phyloP scores from a whole-genome alignment of 2,329 filamentous ascomycete genomes.

The Hymenoscyphus infarciens region DNA sequence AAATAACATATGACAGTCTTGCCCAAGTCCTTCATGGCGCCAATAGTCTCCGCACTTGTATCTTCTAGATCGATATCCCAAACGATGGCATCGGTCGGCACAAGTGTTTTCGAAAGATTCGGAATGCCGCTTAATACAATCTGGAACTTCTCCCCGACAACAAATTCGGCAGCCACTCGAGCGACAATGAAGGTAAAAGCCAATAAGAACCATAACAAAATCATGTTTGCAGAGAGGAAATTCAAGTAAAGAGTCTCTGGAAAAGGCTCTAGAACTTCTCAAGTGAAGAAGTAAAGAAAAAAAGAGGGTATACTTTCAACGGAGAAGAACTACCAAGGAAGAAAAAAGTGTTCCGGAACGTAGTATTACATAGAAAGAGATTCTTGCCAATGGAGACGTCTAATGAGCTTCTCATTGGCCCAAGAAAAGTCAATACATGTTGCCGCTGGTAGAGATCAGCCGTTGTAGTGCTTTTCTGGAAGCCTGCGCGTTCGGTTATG shows the following conservation, averaged over 20 bases:
- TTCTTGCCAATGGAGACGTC: conserved; percentile 50
- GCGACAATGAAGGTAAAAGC: conserved; percentile 11
- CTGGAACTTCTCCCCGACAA: conserved; percentile 22
- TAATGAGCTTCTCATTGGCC: conserved; percentile 42
- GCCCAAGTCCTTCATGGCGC: conserved; percentile 45
- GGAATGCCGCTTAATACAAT: conserved; percentile 18
- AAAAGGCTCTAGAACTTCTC: not conserved
- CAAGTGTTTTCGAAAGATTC: conserved; percentile 9
- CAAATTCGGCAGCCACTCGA: conserved; percentile 11
- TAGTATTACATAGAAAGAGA: conserved; percentile 42
- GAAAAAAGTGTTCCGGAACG: conserved; percentile 1
- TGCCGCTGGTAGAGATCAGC: conserved; percentile 20
- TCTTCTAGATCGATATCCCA: conserved; percentile 43
- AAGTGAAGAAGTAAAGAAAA: not conserved
- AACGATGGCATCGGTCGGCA: conserved; percentile 17
- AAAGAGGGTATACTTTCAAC: not conserved
- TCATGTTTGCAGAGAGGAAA: conserved; percentile 15
- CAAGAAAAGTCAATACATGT: conserved; percentile 15
- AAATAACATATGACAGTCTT: conserved; percentile 73
- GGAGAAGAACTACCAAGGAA: conserved; percentile 1
- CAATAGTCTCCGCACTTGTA: conserved; percentile 45
- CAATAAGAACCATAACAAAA: conserved; percentile 14
- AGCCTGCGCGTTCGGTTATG: conserved; percentile 17
- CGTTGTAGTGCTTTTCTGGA: conserved; percentile 10
- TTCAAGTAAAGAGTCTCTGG: not conserved